Evolutionary conservation across 768 basidiomycete species (phyloP).

Genomic region (Cubamyces lactineus): DNA sequence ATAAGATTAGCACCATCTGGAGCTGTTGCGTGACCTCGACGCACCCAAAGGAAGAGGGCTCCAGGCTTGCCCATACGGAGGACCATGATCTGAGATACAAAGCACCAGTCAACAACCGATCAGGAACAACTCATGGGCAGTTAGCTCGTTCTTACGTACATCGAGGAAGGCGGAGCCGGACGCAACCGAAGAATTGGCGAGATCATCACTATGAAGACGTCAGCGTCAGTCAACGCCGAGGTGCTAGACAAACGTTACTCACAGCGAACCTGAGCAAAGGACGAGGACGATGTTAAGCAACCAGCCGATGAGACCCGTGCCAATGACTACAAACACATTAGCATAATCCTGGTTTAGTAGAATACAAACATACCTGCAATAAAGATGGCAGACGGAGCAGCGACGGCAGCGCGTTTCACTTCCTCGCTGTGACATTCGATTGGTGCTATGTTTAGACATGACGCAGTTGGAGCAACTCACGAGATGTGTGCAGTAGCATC

Average conservation of each 20-base stretch:
- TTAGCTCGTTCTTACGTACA: constrained; percentile 33
- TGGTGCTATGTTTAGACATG: neutral
- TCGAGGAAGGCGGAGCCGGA: constrained; percentile 77
- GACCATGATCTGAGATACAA: constrained; percentile 57
- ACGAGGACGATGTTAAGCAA: constrained; percentile 84
- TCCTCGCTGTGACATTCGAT: constrained; percentile 57
- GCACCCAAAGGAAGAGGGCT: constrained; percentile 78
- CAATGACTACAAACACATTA: constrained; percentile 51
- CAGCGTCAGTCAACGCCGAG: neutral
- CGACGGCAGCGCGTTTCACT: constrained; percentile 78
- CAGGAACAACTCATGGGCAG: neutral
- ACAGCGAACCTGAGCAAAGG: constrained; percentile 82
- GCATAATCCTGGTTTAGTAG: neutral
- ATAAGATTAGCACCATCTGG: neutral
- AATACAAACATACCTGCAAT: constrained; percentile 44
- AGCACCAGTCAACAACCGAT: neutral
- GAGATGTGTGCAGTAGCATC: constrained; percentile 84
- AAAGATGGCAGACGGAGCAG: constrained; percentile 66
- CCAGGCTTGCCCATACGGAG: constrained; percentile 77
- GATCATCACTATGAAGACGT: constrained; percentile 47
- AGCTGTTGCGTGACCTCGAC: constrained; percentile 1
- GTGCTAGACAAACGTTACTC: constrained; percentile 31
- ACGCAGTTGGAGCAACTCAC: constrained; percentile 43
- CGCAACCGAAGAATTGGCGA: constrained; percentile 69
- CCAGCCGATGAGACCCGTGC: constrained; percentile 82